Evolutionary conservation across 2,329 filamentous ascomycete genomes (phyloP).

Genomic region (Diaporthe helianthi): DNA sequence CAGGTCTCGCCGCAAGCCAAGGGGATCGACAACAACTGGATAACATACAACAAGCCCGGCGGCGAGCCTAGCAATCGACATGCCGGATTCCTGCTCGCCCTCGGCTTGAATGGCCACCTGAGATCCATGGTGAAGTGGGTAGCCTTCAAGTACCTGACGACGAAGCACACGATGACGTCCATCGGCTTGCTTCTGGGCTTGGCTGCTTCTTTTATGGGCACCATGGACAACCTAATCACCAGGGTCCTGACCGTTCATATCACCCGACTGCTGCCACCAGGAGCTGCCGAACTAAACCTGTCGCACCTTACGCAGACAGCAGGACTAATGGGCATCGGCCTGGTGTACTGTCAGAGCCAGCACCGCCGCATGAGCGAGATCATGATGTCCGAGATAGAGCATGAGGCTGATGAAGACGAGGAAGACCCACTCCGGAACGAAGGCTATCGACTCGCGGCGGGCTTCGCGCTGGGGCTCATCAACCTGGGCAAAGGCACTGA

Average conservation of each 20-base stretch:
- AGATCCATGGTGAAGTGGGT: conserved; percentile 96
- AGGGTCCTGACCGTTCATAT: conserved; percentile 94
- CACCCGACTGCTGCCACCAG: conserved; percentile 89
- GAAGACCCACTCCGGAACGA: conserved; percentile 88
- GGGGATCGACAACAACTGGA: conserved; percentile 98
- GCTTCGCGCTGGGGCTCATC: conserved; percentile 91
- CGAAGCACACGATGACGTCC: conserved; percentile 99
- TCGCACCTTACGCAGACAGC: conserved; percentile 94
- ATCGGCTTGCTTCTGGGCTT: conserved; percentile 92
- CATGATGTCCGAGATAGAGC: conserved; percentile 97
- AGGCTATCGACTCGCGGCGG: conserved; percentile 93
- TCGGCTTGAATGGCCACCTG: conserved; percentile 95
- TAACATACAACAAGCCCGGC: conserved; percentile 92
- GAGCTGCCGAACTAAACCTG: conserved; percentile 91
- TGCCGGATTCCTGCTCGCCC: conserved; percentile 87
- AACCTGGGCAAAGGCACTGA: conserved; percentile 92
- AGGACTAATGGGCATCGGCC: conserved; percentile 94
- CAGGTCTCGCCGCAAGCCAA: conserved; percentile 89
- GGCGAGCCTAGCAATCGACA: conserved; percentile 93
- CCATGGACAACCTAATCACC: conserved; percentile 96
- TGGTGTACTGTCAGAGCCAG: conserved; percentile 93
- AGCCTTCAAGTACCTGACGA: conserved; percentile 98
- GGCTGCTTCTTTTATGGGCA: conserved; percentile 92
- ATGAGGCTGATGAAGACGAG: conserved; percentile 81
- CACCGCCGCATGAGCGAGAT: conserved; percentile 99